Evolutionary conservation across 1,284 basidiomycete species (phyloP).

Genomic region (Volvariella volvacea): DNA sequence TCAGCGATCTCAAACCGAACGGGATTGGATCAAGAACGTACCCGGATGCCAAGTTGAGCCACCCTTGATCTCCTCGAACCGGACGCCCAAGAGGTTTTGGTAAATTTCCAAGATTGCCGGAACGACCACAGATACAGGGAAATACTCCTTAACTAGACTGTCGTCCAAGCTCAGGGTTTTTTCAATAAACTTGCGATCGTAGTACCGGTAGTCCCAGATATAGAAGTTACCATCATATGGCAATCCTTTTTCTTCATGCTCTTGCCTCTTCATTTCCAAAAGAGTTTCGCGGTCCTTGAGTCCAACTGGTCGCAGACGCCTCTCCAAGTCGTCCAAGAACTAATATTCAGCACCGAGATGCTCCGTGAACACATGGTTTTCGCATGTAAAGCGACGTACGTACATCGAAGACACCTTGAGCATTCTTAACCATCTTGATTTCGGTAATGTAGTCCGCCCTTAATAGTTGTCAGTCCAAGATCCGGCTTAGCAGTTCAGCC

Average conservation of each 20-base stretch:
- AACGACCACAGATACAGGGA: constrained; percentile 77
- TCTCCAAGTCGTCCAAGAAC: constrained; percentile 69
- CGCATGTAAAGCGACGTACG: constrained; percentile 6
- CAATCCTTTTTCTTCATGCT: constrained; percentile 50
- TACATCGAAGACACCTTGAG: constrained; percentile 49
- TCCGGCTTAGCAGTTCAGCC: background rate
- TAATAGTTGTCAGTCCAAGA: constrained; percentile 3
- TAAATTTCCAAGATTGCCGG: constrained; percentile 77
- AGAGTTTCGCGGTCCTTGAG: constrained; percentile 59
- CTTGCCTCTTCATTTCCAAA: constrained; percentile 66
- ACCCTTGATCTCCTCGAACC: constrained; percentile 59
- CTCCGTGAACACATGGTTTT: constrained; percentile 1
- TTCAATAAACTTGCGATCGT: constrained; percentile 68
- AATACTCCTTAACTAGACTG: constrained; percentile 76
- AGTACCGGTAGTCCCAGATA: constrained; percentile 65
- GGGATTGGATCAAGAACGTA: constrained; percentile 19
- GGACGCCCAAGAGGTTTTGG: constrained; percentile 70
- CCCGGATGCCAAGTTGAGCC: constrained; percentile 68
- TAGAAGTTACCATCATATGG: constrained; percentile 67
- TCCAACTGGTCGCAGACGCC: constrained; percentile 68
- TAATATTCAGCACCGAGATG: constrained; percentile 15
- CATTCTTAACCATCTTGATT: constrained; percentile 78
- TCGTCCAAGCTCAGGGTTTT: constrained; percentile 64
- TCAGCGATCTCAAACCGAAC: background rate
- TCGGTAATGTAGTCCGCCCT: constrained; percentile 76